Evolutionary conservation across 2,329 filamentous ascomycete species (phyloP), one percentile per base, ranked within the genome.

Genomic region (Macroventuria anomochaeta): DNA sequence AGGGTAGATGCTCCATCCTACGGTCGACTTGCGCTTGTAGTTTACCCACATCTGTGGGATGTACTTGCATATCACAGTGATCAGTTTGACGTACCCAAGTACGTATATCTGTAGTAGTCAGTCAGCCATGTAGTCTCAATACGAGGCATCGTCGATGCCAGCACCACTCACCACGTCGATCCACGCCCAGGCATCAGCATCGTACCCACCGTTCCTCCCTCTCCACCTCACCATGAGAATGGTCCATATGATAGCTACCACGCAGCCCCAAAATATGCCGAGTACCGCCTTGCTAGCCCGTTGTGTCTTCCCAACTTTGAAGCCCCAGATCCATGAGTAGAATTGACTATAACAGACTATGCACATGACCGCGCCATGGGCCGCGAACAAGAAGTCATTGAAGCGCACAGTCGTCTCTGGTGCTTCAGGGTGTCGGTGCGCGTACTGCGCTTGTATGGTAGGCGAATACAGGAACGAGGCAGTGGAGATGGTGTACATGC

Each of bases 11-110:
- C 86, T 89, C 92, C 93, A 97, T 31, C 95, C 95, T 17, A 83
- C 77, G 0, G 95, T 97, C 51, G 90, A 96, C 70, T 88, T 84
- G 67, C 93, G 91, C 65, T 87, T 86, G 72, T 88, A 92, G 78
- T 97, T 97, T 64, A 88, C 82, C 67, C 89, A 81, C 11, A 61
- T 70, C 39, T 75, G 73, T 5, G 95, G 95, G 39, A 91, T 87
- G 76, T 97, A 97, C 78, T 99, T 99, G 76, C 96, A 84, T 21
- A 97, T 78, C 0, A 93, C 96, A 61, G 96, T 85, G 48, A 93
- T 75, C 28, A 99, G 81, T 77, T 99, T 99, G 71, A 96, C 88
- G 71, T 96, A 96, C 34, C 90, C 91, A 26, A 96, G 78, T 11
- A 88, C 84, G 68, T 87, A 85, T 26, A 86, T 77, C 84, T 68